Conservation (phyloP, 2,329 filamentous ascomycete genomes). For the Fusarium chlamydosporum region DNA sequence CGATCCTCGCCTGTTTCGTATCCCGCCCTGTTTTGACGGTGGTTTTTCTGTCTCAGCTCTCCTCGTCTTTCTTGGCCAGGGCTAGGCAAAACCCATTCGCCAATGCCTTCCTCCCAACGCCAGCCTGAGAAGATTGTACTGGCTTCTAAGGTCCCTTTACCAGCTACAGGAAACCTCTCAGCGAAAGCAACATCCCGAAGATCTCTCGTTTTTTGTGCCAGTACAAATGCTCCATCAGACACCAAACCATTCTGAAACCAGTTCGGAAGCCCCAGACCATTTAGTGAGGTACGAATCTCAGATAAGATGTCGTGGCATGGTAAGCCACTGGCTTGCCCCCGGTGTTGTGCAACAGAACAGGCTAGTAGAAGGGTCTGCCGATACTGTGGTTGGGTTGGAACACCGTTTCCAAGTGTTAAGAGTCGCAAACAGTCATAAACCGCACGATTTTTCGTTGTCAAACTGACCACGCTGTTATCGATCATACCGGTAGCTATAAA, state of each 20-base stretch:
- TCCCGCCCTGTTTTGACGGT: conserved; percentile 16
- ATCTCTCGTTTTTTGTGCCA: conserved; percentile 67
- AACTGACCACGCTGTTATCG: conserved; percentile 26
- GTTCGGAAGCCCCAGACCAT: conserved; percentile 52
- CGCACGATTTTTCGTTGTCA: conserved; percentile 36
- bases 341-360: conserved; percentile 63
- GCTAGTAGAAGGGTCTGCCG: conserved; percentile 57
- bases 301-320: conserved; percentile 57
- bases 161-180: conserved; percentile 57
- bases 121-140: conserved; percentile 55
- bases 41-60: conserved; percentile 17
- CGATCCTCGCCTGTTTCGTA: conserved; percentile 25
- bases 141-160: conserved; percentile 18
- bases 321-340: conserved; percentile 59
- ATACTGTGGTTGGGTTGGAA: conserved; percentile 43
- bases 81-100: conserved; percentile 56
- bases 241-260: conserved; percentile 58
- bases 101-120: conserved; percentile 59
- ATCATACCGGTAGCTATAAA: conserved; percentile 48
- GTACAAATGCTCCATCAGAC: conserved; percentile 64
- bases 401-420: conserved; percentile 33
- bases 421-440: conserved; percentile 45
- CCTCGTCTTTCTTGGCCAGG: conserved; percentile 34
- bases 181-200: conserved; percentile 68
- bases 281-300: conserved; percentile 59